phyloP scores from a whole-genome alignment of 1,284 basidiomycete genomes.

The Ganoderma meredithae region DNA sequence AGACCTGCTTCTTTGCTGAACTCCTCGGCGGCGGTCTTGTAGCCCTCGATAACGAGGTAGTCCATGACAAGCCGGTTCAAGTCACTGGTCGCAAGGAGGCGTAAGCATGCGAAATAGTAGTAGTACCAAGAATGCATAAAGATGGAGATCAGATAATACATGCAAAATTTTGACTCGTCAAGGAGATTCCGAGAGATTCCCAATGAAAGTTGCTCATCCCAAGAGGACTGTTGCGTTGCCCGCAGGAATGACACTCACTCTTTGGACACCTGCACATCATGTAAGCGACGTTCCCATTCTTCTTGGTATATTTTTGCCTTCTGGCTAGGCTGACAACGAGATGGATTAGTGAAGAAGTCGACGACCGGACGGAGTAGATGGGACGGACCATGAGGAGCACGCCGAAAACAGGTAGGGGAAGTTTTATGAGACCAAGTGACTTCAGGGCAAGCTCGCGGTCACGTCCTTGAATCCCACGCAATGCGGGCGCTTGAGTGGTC shows the following conservation, averaged over 20 bases:
- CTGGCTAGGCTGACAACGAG: constrained; percentile 34
- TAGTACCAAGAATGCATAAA: background rate
- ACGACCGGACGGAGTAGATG: constrained; percentile 14
- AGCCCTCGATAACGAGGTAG: constrained; percentile 97
- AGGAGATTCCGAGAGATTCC: constrained; percentile 87
- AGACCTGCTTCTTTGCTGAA: constrained; percentile 91
- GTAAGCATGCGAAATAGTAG: background rate
- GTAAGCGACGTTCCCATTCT: constrained; percentile 79
- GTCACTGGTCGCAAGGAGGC: constrained; percentile 62
- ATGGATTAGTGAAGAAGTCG: constrained; percentile 16
- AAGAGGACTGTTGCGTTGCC: constrained; percentile 26
- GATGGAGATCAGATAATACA: constrained; percentile 77
- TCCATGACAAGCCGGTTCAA: constrained; percentile 97
- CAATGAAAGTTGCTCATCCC: constrained; percentile 72
- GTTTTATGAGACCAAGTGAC: constrained; percentile 40
- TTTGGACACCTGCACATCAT: constrained; percentile 80
- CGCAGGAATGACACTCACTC: constrained; percentile 60
- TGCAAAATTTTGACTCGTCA: constrained; percentile 74
- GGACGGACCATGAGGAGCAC: constrained; percentile 43
- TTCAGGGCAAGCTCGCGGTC: constrained; percentile 42
- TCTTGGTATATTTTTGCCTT: constrained; percentile 69
- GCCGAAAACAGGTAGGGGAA: constrained; percentile 22
- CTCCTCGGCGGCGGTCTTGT: constrained; percentile 94
- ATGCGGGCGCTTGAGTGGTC: background rate
- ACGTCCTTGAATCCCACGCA: background rate